Evolutionary conservation across 2,329 filamentous ascomycete genomes (phyloP).

Genomic region (Sphaerulina vaccinii): DNA sequence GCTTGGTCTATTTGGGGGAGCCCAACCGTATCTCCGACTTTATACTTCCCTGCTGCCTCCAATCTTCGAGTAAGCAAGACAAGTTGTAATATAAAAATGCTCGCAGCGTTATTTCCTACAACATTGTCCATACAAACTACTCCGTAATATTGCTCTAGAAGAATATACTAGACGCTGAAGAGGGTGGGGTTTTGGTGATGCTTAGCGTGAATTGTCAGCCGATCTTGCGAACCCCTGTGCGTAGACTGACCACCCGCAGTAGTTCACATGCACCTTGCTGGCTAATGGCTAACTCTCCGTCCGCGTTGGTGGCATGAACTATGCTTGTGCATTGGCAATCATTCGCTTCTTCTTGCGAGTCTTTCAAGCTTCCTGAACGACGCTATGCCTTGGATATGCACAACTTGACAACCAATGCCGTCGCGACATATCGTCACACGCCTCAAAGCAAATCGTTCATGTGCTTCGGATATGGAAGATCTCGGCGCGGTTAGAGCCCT

Average conservation of each 20-base stretch:
- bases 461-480: slow-evolving; percentile 15
- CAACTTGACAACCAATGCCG: slow-evolving; percentile 14
- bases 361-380: background rate
- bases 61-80: no score
- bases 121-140: no score
- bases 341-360: slow-evolving; percentile 3
- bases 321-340: slow-evolving; percentile 22
- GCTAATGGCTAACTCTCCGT: slow-evolving; percentile 10
- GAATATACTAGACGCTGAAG: no score
- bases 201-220: no score
- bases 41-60: no score
- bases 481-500: slow-evolving; percentile 26
- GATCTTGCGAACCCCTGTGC: no score
- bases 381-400: slow-evolving; percentile 22
- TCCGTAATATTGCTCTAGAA: no score
- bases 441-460: slow-evolving; percentile 14
- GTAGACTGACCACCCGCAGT: slow-evolving; percentile 23
- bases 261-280: slow-evolving; percentile 24
- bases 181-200: no score
- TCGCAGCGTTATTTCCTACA: no score
- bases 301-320: slow-evolving; percentile 25
- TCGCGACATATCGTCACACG: slow-evolving; percentile 9
- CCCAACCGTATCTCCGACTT: no score
- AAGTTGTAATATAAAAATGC: no score
- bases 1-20: no score